These are phyloP conservation scores for Epichloe brachyelytri DNA, from an alignment of 2,329 filamentous ascomycete genomes.

Conservation along the genomic window DNA sequence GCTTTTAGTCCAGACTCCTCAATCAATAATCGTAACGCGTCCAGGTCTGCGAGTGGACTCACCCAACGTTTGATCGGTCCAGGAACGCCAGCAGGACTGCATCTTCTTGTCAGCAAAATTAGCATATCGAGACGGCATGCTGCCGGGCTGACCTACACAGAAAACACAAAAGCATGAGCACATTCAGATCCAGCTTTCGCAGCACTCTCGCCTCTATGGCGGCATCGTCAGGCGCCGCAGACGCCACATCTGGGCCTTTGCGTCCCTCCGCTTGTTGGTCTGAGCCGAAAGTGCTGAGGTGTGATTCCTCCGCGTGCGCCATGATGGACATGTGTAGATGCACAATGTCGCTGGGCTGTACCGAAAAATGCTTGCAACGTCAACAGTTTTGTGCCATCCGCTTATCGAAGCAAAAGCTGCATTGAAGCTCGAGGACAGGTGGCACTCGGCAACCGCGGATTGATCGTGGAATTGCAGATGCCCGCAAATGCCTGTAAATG, in stretches of 20 bases:
- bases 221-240: neutral
- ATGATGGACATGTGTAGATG: neutral
- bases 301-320: neutral
- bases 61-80: slow-evolving; percentile 12
- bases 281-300: neutral
- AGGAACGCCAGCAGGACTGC: slow-evolving; percentile 10
- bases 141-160: neutral
- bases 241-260: neutral
- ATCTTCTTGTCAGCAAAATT: neutral
- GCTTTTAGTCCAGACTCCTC: too few relatives aligned
- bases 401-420: too few relatives aligned
- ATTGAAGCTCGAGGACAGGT: too few relatives aligned
- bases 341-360: neutral
- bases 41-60: neutral
- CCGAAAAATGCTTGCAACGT: too few relatives aligned
- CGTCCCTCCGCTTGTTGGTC: neutral
- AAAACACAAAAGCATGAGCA: slow-evolving; percentile 1
- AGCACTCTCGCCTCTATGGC: slow-evolving; percentile 1
- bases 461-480: too few relatives aligned
- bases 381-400: too few relatives aligned
- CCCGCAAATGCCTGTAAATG: too few relatives aligned
- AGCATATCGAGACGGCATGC: neutral
- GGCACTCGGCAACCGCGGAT: too few relatives aligned
- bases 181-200: slow-evolving; percentile 1
- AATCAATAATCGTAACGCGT: neutral